Conservation (phyloP, 192 early-diverging fungal genomes). For the Polychytrium aggregatum region DNA sequence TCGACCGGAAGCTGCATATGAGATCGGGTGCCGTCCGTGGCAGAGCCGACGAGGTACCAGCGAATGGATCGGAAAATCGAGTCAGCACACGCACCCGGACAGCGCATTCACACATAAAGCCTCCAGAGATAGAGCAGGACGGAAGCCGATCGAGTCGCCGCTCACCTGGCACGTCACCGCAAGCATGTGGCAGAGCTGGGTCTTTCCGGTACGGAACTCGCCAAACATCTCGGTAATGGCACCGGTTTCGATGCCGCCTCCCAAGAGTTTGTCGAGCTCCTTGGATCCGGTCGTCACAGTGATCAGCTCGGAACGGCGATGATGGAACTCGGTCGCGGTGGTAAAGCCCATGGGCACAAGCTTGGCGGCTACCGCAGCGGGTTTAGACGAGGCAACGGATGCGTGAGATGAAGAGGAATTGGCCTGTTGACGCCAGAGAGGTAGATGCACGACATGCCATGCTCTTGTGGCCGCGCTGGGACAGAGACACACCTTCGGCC, state of each 20-base stretch:
- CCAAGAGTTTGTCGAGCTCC: slow-evolving; percentile 83
- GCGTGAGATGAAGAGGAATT: too few species aligned
- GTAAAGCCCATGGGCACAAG: slow-evolving; percentile 92
- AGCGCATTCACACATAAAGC: background rate
- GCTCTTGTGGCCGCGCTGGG: too few species aligned
- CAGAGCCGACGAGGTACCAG: background rate
- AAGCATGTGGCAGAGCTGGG: slow-evolving; percentile 89
- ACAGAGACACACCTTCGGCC: slow-evolving; percentile 59
- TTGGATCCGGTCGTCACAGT: slow-evolving; percentile 82
- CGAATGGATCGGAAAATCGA: background rate
- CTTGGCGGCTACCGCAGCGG: slow-evolving; percentile 55
- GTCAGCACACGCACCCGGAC: background rate
- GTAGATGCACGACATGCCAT: too few species aligned
- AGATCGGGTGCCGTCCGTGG: background rate
- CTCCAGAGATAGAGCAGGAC: background rate
- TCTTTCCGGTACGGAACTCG: slow-evolving; percentile 97
- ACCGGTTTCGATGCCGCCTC: slow-evolving; percentile 93
- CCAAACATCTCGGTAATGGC: slow-evolving; percentile 97
- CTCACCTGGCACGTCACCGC: slow-evolving; percentile 90
- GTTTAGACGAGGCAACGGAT: too few species aligned
- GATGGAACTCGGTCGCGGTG: slow-evolving; percentile 84
- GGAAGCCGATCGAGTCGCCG: too few species aligned
- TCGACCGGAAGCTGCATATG: slow-evolving; percentile 52
- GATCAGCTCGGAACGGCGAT: slow-evolving; percentile 66
- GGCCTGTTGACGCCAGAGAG: too few species aligned